A percentile compares a stretch with the other conserved stretches of the same genome.
Evolutionary conservation across 2,329 filamentous ascomycete species (phyloP).

Genomic region (Mycosphaerelloides madeirae): DNA sequence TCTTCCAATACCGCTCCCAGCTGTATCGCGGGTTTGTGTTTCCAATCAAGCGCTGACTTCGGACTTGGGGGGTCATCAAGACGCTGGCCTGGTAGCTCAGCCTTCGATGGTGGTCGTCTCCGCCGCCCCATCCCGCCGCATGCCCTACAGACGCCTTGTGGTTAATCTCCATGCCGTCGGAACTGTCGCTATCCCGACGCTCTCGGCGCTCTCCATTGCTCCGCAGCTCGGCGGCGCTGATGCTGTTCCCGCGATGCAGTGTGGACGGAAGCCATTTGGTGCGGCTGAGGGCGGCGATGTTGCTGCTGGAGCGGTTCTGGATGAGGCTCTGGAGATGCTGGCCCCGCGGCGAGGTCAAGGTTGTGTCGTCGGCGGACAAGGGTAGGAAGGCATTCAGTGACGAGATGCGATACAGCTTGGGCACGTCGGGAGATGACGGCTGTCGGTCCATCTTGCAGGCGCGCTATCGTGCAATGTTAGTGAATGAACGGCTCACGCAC

Average conservation of each 20-base stretch:
- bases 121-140: conserved; percentile 24
- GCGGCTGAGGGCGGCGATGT: conserved; percentile 12
- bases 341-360: conserved; percentile 40
- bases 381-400: conserved; percentile 37
- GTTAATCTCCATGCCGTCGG: conserved; percentile 14
- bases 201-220: conserved; percentile 10
- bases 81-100: conserved; percentile 40
- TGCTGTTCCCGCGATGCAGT: conserved; percentile 16
- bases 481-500: too few relatives aligned
- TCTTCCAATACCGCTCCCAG: conserved; percentile 83
- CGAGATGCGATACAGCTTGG: conserved; percentile 20
- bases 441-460: conserved; percentile 1
- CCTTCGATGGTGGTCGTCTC: conserved; percentile 36
- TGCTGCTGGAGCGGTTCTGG: conserved; percentile 20
- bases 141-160: conserved; percentile 2
- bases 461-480: not conserved
- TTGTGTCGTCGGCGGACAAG: conserved; percentile 30
- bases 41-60: conserved; percentile 82
- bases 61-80: conserved; percentile 60
- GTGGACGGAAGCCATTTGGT: conserved; percentile 3
- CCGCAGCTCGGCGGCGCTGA: conserved; percentile 19
- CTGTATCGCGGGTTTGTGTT: conserved; percentile 79
- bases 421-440: not conserved
- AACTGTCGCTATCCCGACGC: conserved; percentile 7
- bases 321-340: conserved; percentile 38